Evolutionary conservation across 371 early-diverging fungal genomes (phyloP).

Genomic region (Rhizopus stolonifer): DNA sequence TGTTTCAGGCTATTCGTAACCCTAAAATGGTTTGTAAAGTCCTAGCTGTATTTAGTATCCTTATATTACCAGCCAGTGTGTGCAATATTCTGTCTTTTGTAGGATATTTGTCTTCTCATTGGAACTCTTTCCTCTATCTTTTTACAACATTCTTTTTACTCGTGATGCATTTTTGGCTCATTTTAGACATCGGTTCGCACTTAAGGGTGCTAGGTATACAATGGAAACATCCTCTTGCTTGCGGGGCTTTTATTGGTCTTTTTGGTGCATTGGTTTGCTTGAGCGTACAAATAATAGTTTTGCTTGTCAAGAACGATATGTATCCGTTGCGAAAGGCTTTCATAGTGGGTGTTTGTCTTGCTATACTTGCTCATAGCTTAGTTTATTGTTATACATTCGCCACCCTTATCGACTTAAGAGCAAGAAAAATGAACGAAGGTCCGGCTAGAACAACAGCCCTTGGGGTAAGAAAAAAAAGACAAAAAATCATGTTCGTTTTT

Average conservation of each 20-base stretch:
- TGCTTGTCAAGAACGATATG: slow-evolving; percentile 5
- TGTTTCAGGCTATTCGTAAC: slow-evolving; percentile 6
- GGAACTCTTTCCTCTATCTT: slow-evolving; percentile 22
- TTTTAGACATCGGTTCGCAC: slow-evolving; percentile 17
- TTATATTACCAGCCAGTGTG: slow-evolving; percentile 14
- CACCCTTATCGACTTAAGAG: slow-evolving; percentile 8
- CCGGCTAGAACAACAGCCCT: slow-evolving; percentile 23
- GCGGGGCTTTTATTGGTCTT: slow-evolving; percentile 1
- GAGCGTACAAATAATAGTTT: slow-evolving; percentile 1
- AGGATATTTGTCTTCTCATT: slow-evolving; percentile 5
- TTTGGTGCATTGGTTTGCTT: slow-evolving; percentile 8
- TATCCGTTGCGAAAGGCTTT: slow-evolving; percentile 13
- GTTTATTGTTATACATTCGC: slow-evolving; percentile 13
- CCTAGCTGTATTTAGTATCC: slow-evolving; percentile 4
- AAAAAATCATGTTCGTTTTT: not conserved
- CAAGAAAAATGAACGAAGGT: slow-evolving; percentile 6
- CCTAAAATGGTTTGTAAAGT: slow-evolving; percentile 13
- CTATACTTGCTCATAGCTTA: slow-evolving; percentile 8
- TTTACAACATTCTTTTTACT: slow-evolving; percentile 15
- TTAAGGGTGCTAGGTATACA: slow-evolving; percentile 2
- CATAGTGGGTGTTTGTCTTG: slow-evolving; percentile 20
- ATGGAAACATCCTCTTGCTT: slow-evolving; percentile 10
- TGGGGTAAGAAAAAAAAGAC: slow-evolving; percentile 14
- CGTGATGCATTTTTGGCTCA: slow-evolving; percentile 17
- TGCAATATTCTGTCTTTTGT: slow-evolving; percentile 10